Conservation (phyloP, 2,329 filamentous ascomycete genomes). For the Xylariaceae sp. region DNA sequence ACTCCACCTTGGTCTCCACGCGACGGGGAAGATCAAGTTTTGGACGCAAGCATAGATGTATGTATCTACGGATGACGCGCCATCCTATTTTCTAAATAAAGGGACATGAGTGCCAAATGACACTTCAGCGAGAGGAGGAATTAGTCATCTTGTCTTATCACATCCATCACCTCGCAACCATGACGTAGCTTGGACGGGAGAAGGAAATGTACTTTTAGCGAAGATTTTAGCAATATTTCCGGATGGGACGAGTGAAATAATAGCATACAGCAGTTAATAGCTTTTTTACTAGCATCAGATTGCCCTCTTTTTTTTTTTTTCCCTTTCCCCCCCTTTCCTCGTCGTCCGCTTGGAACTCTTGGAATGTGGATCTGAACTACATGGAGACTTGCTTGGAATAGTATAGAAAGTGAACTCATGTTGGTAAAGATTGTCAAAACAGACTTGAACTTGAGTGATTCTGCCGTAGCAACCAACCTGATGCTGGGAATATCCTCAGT, state of each 20-base stretch:
- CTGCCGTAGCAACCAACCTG: too few relatives aligned
- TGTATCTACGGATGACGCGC: slow-evolving; percentile 28
- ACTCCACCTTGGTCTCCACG: slow-evolving; percentile 20
- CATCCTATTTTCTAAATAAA: slow-evolving; percentile 27
- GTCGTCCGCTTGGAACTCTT: too few relatives aligned
- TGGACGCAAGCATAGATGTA: slow-evolving; percentile 35
- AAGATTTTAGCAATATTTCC: slow-evolving; percentile 33
- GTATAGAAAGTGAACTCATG: too few relatives aligned
- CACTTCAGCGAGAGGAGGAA: slow-evolving; percentile 20
- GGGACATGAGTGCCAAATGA: slow-evolving; percentile 19
- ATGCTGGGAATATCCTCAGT: too few relatives aligned
- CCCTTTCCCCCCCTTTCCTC: too few relatives aligned
- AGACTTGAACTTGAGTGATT: too few relatives aligned
- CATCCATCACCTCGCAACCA: slow-evolving; percentile 20
- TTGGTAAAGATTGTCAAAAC: too few relatives aligned
- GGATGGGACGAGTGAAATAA: slow-evolving; percentile 23
- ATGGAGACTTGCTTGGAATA: too few relatives aligned
- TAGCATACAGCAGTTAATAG: slow-evolving; percentile 19
- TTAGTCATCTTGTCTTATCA: slow-evolving; percentile 25
- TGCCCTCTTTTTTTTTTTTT: too few relatives aligned
- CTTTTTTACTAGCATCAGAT: not conserved
- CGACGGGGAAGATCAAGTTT: slow-evolving; percentile 26
- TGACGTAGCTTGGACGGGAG: slow-evolving; percentile 20
- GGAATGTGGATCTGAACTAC: too few relatives aligned
- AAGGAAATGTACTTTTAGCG: slow-evolving; percentile 37